These are phyloP conservation scores for Handroanthus guayacan DNA, from an alignment of 257 asterid genomes.

Conservation along the genomic window DNA sequence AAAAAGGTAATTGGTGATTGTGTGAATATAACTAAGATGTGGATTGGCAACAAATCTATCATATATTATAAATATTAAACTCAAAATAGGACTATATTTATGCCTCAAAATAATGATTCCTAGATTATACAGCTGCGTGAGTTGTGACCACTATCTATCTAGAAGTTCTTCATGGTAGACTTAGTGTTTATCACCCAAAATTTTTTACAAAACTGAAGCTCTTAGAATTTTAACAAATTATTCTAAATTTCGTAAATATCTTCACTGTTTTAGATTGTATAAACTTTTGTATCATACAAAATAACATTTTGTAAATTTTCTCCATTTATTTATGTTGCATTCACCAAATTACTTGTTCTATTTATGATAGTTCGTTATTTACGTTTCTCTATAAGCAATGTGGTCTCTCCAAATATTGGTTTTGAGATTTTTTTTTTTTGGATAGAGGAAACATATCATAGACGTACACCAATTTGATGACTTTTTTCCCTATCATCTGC, in stretches of 20 bases:
- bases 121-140: background rate
- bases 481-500: background rate
- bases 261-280: constrained; percentile 10
- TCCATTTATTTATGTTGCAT: background rate
- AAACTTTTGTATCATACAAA: background rate
- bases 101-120: constrained; percentile 7
- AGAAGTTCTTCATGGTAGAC: background rate
- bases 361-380: background rate
- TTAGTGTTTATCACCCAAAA: background rate
- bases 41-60: constrained; percentile 15
- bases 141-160: background rate
- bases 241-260: background rate
- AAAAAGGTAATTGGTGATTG: background rate
- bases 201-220: background rate
- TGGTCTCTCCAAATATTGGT: background rate
- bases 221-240: background rate
- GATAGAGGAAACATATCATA: background rate
- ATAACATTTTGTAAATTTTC: background rate
- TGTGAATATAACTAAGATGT: background rate
- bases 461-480: background rate
- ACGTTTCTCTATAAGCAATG: background rate
- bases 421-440: background rate
- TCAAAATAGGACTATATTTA: constrained; percentile 8
- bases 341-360: constrained; percentile 22
- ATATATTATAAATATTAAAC: background rate